Conservation (phyloP, 805 yeast genomes). For the Clavispora asparagi region DNA sequence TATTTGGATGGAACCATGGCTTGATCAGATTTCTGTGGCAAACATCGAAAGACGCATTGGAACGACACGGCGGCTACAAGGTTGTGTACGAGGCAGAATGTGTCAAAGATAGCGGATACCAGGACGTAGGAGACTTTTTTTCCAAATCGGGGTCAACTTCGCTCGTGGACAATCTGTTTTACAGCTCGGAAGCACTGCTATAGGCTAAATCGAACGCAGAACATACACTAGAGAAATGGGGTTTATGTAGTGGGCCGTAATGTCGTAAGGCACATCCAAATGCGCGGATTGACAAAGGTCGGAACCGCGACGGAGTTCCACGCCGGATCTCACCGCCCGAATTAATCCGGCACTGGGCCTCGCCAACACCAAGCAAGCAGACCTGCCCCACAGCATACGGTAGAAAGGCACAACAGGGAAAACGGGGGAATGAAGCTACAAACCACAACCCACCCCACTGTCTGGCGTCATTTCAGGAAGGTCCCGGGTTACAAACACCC, state of each 20-base stretch:
- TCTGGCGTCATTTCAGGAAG: background rate
- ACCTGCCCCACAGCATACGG: too few relatives aligned
- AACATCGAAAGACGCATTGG: slow-evolving; percentile 73
- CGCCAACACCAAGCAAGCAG: background rate
- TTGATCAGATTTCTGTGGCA: slow-evolving; percentile 90
- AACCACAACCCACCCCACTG: background rate
- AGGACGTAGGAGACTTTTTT: slow-evolving; percentile 21
- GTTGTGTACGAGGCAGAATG: slow-evolving; percentile 61
- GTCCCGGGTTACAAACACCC: background rate
- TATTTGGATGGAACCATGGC: slow-evolving; percentile 81
- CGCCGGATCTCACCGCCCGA: background rate
- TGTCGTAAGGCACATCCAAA: background rate
- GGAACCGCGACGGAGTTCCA: background rate
- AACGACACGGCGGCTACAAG: slow-evolving; percentile 44
- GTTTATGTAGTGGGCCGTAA: too few relatives aligned
- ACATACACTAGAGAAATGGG: background rate
- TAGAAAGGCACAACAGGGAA: too few relatives aligned
- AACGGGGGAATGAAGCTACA: background rate
- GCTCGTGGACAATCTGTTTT: slow-evolving; percentile 10
- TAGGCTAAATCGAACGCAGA: background rate
- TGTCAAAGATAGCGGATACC: slow-evolving; percentile 25
- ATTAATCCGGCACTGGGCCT: background rate
- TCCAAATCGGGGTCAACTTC: background rate
- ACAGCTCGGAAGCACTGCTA: slow-evolving; percentile 7
- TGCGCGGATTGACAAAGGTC: background rate